phyloP scores from a whole-genome alignment of 2,329 filamentous ascomycete genomes.

The Fonsecaea pugnacius region DNA sequence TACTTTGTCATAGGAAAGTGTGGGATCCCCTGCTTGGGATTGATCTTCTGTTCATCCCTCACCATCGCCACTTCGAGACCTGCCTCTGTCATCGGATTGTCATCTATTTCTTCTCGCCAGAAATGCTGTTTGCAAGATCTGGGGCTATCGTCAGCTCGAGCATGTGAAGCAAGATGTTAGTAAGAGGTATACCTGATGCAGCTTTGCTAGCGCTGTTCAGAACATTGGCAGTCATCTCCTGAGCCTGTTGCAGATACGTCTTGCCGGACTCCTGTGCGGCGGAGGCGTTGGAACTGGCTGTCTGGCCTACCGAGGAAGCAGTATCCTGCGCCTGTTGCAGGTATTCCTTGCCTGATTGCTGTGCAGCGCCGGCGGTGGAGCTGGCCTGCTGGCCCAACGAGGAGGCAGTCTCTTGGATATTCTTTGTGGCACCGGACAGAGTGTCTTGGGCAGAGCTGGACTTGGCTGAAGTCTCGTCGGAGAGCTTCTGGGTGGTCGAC shows the following conservation, averaged over 20 bases:
- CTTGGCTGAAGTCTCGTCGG: constrained; percentile 43
- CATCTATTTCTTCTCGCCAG: constrained; percentile 34
- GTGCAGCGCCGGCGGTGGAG: constrained; percentile 24
- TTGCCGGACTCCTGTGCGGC: constrained; percentile 23
- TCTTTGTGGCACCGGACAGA: constrained; percentile 21
- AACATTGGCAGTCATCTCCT: constrained; percentile 33
- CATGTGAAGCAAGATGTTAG: neutral
- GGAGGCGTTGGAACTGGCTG: constrained; percentile 17
- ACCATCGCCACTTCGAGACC: neutral
- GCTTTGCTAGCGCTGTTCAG: constrained; percentile 35
- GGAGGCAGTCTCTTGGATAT: constrained; percentile 26
- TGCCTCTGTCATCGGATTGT: neutral
- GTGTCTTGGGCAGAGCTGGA: constrained; percentile 23
- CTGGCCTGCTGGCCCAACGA: constrained; percentile 15
- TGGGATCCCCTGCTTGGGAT: neutral
- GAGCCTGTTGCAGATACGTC: constrained; percentile 31
- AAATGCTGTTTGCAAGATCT: constrained; percentile 36
- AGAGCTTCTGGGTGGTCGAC: constrained; percentile 57
- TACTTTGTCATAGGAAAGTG: neutral
- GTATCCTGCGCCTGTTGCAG: constrained; percentile 19
- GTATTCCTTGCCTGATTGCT: constrained; percentile 20
- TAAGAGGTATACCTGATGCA: constrained; percentile 25
- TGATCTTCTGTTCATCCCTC: neutral
- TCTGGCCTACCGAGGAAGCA: constrained; percentile 14
- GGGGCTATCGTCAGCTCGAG: constrained; percentile 20